These are phyloP conservation scores for Hordeum marinum DNA, from an alignment of 176 grass and related monocot species.

Conservation along the genomic window DNA sequence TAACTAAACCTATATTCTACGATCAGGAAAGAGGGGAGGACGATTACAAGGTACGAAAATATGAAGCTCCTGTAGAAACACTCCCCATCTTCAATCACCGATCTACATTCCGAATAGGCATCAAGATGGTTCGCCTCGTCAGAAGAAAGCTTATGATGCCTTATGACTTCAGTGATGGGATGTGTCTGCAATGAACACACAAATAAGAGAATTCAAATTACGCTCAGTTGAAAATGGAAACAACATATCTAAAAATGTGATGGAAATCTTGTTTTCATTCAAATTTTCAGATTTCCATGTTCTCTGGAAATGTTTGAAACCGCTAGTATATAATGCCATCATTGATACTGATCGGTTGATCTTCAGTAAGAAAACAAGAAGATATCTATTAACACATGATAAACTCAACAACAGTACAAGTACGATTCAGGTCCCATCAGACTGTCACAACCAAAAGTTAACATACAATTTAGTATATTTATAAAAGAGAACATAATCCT, in stretches of 20 bases:
- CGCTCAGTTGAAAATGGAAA: not conserved
- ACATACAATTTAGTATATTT: not conserved
- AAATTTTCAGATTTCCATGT: not conserved
- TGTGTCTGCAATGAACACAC: conserved; percentile 16
- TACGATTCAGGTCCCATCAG: not conserved
- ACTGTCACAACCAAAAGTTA: not conserved
- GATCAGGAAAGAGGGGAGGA: not conserved
- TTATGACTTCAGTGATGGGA: not conserved
- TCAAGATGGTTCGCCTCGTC: not conserved
- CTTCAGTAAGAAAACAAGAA: not conserved
- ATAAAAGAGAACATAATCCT: not conserved
- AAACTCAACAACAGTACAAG: not conserved
- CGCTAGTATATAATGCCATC: conserved; percentile 2
- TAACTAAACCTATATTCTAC: conserved; percentile 11
- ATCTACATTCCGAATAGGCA: conserved; percentile 9
- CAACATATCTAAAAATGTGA: not conserved
- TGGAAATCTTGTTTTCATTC: not conserved
- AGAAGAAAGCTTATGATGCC: not conserved
- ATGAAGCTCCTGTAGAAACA: conserved; percentile 54
- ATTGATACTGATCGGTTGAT: not conserved
- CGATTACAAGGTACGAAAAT: conserved; percentile 41
- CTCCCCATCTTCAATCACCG: conserved; percentile 28
- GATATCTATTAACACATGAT: not conserved
- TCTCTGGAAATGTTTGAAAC: conserved; percentile 15
- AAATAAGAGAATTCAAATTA: conserved; percentile 5